phyloP scores from a whole-genome alignment of 805 yeast species.

The Teunomyces tritomae region DNA sequence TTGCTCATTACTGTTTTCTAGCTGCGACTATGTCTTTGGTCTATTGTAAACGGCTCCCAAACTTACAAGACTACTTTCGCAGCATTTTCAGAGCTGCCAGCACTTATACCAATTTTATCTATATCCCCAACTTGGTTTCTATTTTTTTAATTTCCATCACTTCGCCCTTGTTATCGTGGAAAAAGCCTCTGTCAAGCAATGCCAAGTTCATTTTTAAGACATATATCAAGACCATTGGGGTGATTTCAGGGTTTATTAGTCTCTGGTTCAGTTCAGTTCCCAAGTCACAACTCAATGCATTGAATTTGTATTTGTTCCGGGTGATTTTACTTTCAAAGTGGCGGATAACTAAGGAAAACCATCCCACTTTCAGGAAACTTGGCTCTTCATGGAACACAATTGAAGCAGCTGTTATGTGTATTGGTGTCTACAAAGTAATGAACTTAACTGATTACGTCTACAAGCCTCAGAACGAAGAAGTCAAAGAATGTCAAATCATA shows the following conservation, averaged over 20 bases:
- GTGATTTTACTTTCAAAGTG: constrained; percentile 39
- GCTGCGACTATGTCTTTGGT: constrained; percentile 15
- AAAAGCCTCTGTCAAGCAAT: constrained; percentile 11
- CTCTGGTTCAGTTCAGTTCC: constrained; percentile 22
- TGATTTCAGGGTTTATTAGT: constrained; percentile 29
- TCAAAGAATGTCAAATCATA: constrained; percentile 6
- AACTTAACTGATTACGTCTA: constrained; percentile 32
- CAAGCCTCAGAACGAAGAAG: constrained; percentile 13
- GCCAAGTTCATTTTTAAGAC: constrained; percentile 28
- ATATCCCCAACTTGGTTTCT: constrained; percentile 34
- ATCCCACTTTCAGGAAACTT: constrained; percentile 29
- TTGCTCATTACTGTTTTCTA: constrained; percentile 22
- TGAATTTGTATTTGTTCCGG: constrained; percentile 33
- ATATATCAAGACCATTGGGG: constrained; percentile 36
- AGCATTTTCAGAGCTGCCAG: constrained; percentile 26
- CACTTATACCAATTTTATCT: constrained; percentile 32
- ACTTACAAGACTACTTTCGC: constrained; percentile 14
- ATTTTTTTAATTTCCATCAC: constrained; percentile 34
- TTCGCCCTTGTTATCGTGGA: constrained; percentile 23
- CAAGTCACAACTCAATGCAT: constrained; percentile 23
- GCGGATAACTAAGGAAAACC: constrained; percentile 40
- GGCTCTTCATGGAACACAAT: constrained; percentile 29
- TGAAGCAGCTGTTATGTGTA: constrained; percentile 33
- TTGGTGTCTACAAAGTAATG: constrained; percentile 37
- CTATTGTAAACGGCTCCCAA: constrained; percentile 15